phyloP scores from a whole-genome alignment of 768 basidiomycete species.

The Lepiota subincarnata region DNA sequence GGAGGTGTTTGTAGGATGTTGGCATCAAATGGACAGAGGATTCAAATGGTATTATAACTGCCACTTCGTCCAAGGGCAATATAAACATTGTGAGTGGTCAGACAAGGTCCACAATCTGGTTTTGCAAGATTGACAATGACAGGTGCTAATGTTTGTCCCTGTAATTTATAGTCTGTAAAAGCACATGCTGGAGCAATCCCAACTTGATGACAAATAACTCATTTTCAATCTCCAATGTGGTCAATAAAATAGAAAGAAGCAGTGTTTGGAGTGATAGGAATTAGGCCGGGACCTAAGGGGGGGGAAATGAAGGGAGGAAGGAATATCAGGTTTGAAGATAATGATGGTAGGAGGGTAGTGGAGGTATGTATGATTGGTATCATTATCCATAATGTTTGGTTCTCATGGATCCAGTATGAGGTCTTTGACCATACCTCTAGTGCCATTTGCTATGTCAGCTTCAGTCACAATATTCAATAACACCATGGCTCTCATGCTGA shows the following conservation, averaged over 20 bases:
- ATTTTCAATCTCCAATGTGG: neutral
- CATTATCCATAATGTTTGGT: neutral
- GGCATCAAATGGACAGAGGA: no score
- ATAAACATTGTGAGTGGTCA: constrained; percentile 29
- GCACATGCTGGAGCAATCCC: constrained; percentile 32
- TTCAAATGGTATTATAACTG: no score
- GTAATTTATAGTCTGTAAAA: constrained; percentile 37
- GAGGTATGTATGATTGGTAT: constrained; percentile 16
- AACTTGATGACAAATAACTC: constrained; percentile 21
- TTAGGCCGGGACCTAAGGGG: constrained; percentile 24
- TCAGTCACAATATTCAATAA: constrained; percentile 32
- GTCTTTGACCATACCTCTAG: constrained; percentile 27
- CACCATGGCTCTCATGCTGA: constrained; percentile 26
- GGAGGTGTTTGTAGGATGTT: no score
- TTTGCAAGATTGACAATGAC: constrained; percentile 32
- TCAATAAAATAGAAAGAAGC: constrained; percentile 7
- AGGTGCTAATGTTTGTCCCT: constrained; percentile 33
- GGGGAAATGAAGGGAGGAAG: constrained; percentile 14
- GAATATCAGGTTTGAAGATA: constrained; percentile 25
- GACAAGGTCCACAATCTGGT: constrained; percentile 14
- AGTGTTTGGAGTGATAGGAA: constrained; percentile 20
- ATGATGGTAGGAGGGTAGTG: constrained; percentile 27
- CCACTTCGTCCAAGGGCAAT: constrained; percentile 17
- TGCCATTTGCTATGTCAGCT: constrained; percentile 36
- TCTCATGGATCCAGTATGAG: constrained; percentile 32